Evolutionary conservation across 768 basidiomycete genomes (phyloP).

Genomic region (Saitozyma podzolica): DNA sequence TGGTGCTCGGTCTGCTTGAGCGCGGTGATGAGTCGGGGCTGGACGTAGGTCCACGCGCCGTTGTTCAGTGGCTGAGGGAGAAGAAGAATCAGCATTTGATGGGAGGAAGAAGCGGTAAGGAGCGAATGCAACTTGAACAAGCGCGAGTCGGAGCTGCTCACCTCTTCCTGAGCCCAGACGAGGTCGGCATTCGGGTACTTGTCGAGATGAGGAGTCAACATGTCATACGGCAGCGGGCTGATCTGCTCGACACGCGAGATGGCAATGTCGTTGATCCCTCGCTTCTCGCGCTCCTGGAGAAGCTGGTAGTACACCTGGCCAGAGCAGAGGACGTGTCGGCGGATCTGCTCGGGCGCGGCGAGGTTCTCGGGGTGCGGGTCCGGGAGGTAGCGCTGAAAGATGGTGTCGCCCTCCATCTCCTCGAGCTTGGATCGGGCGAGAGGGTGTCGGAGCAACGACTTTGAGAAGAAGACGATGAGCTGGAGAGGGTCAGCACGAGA

Average conservation of each 20-base stretch:
- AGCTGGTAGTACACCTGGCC: slow-evolving; percentile 95
- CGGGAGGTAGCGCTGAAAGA: slow-evolving; percentile 91
- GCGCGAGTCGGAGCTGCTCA: too few species aligned
- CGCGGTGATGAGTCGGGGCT: slow-evolving; percentile 90
- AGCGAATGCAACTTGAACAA: too few species aligned
- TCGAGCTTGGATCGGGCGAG: slow-evolving; percentile 78
- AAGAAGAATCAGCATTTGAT: background rate
- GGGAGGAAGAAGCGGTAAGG: background rate
- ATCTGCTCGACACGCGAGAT: slow-evolving; percentile 94
- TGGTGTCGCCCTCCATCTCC: slow-evolving; percentile 84
- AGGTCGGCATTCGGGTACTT: slow-evolving; percentile 92
- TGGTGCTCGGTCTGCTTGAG: slow-evolving; percentile 86
- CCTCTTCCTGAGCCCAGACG: slow-evolving; percentile 79
- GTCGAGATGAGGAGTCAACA: slow-evolving; percentile 91
- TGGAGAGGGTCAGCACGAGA: slow-evolving; percentile 43
- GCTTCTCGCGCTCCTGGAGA: slow-evolving; percentile 83
- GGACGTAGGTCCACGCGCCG: slow-evolving; percentile 95
- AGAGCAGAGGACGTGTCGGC: slow-evolving; percentile 88
- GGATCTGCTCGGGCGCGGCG: slow-evolving; percentile 78
- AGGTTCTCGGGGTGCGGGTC: slow-evolving; percentile 72
- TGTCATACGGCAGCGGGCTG: slow-evolving; percentile 95
- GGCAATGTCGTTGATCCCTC: slow-evolving; percentile 86
- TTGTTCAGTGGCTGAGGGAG: slow-evolving; percentile 79
- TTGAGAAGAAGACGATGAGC: slow-evolving; percentile 96
- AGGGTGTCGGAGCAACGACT: slow-evolving; percentile 93